These are phyloP conservation scores for Moricandia arvensis DNA, from an alignment of 345 rosid species.

Conservation along the genomic window DNA sequence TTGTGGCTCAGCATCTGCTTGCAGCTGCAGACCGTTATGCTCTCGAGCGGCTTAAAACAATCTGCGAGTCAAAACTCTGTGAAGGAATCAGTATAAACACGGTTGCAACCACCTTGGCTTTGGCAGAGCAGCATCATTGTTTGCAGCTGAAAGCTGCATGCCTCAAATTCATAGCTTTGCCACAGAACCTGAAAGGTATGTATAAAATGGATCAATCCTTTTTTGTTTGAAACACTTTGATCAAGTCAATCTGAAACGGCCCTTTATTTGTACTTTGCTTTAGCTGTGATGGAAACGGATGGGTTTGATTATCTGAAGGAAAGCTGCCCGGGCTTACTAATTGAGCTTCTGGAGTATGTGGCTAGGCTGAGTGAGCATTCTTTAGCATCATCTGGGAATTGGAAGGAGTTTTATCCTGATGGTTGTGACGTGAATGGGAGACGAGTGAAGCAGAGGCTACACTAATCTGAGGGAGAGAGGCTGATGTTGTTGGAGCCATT, in stretches of 20 bases:
- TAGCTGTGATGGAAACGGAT: constrained; percentile 82
- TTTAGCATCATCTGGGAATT: constrained; percentile 41
- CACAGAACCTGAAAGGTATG: constrained; percentile 63
- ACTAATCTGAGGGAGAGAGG: no score
- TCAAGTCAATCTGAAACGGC: background rate
- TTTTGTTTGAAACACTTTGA: background rate
- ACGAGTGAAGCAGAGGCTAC: no score
- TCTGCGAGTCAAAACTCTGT: constrained; percentile 69
- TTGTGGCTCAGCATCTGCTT: constrained; percentile 77
- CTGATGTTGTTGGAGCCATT: background rate
- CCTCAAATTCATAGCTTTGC: constrained; percentile 61
- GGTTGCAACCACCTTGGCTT: constrained; percentile 73
- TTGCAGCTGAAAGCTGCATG: constrained; percentile 66
- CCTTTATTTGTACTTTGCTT: background rate
- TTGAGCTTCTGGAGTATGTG: constrained; percentile 55
- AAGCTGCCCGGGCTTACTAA: constrained; percentile 58
- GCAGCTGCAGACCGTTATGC: constrained; percentile 84
- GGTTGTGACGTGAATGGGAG: constrained; percentile 39
- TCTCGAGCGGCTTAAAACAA: constrained; percentile 64
- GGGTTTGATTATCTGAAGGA: constrained; percentile 63
- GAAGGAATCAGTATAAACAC: constrained; percentile 68
- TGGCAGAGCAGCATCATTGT: constrained; percentile 87
- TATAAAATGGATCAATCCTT: background rate
- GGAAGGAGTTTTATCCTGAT: constrained; percentile 46
- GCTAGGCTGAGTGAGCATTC: constrained; percentile 61